Conservation (phyloP, 1,139 yeast genomes). For the Pneumocystis murina region DNA sequence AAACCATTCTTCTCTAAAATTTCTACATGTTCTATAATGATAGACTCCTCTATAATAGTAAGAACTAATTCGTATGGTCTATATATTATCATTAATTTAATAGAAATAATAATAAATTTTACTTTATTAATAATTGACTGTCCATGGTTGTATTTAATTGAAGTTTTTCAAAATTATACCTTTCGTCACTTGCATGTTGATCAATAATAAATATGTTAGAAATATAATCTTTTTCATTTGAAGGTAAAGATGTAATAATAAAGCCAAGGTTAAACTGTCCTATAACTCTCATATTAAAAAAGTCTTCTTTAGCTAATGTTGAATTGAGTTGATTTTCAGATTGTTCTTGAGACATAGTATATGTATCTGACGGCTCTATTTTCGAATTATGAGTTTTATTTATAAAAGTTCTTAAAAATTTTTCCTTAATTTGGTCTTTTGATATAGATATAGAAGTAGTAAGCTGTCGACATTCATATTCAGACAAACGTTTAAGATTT, state of each 20-base stretch:
- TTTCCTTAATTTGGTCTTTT: neutral
- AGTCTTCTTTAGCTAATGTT: conserved; percentile 48
- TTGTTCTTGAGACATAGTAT: conserved; percentile 27
- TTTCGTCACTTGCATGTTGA: conserved; percentile 97
- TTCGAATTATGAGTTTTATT: neutral
- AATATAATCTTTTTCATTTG: conserved; percentile 20
- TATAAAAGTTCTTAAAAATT: neutral
- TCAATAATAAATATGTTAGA: conserved; percentile 71
- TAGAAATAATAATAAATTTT: neutral
- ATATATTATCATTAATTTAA: neutral
- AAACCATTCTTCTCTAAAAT: conserved; percentile 68
- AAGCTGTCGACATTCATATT: neutral
- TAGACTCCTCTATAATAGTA: conserved; percentile 62
- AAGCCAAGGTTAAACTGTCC: conserved; percentile 94
- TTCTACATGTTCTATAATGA: conserved; percentile 42
- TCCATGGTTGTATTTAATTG: conserved; percentile 41
- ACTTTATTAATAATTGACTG: conserved; percentile 51
- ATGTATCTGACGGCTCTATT: conserved; percentile 3
- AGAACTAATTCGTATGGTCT: conserved; percentile 47
- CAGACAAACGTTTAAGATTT: neutral
- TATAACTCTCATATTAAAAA: conserved; percentile 53
- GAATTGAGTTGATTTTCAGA: conserved; percentile 41
- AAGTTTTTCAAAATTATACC: conserved; percentile 67
- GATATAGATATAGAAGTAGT: neutral
- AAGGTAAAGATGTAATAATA: conserved; percentile 45